Base-by-base conservation (phyloP, 805 yeast genomes). In the Monosporozyma unispora region DNA sequence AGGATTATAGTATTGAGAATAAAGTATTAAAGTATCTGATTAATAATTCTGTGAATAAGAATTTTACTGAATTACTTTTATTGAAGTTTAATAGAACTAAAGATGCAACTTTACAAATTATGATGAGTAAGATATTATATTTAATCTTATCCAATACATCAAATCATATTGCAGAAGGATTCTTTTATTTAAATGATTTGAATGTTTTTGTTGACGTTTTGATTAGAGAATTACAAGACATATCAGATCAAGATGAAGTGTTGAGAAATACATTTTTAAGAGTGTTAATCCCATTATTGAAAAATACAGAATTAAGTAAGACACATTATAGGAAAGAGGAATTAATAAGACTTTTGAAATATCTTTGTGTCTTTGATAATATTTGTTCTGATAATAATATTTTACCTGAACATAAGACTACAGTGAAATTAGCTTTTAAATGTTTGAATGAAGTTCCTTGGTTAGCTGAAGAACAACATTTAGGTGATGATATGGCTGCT, bases 121-220 rank as follows among this genome's bases (percentile, higher is more conserved):
- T 90, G 70, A 84, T 86, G 60, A 73, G 90, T 56, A 90, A 90
- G 66, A 73, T 87, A 50, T 69, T 90, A 8, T 87, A 87, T 62
- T 66, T 85, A 50, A 76, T 90, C 1, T 79, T 90, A 66, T 81
- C 90, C 2, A 48, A 59, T 4, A 78, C 81, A 3, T 52, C 54
- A 11, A 72, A 81, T 5, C 68, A 69, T 35, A 45, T 60, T 7
- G 82, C 95, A 0, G 71, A 77, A 48, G 84, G 82, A 51, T 73
- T 82, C 57, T 78, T 88, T 45, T 90, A 90, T 61, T 71, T 87
- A 53, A 90, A 90, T 58, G 98, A 90, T 62, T 68, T 90, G 51
- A 82, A 84, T 57, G 95, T 90, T 6, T 75, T 90, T 50, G 81
- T 85, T 12, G 96, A 88, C 59, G 89, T 90, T 9, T 72, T 90